Evolutionary conservation across 805 yeast species (phyloP), one percentile per base, ranked within the genome.

Genomic region (Zygosaccharomyces lentus): DNA sequence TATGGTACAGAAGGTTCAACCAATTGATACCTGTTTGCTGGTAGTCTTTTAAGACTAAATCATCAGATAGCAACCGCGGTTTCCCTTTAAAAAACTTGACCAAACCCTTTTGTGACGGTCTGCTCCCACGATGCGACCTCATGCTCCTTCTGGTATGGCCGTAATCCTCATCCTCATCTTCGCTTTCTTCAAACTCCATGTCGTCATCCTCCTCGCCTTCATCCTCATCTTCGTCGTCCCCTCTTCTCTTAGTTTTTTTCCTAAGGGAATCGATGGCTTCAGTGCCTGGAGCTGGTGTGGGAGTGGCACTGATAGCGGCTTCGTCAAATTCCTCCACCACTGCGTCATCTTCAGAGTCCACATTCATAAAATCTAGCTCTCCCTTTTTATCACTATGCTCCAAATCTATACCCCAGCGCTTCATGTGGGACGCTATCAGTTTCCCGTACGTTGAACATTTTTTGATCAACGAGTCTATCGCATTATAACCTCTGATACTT

Each of bases 21-120:
- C 99, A 93, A 64, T 93, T 93, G 43, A 93, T 69, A 37, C 99
- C 99, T n/a, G 90, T 96, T 56, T 89, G 93, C 70, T 93, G 99
- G 65, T 93, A 93, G 59, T 80, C 82, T 59, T 91, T 93, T 56
- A 93, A 72, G 32, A 77, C 77, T 13, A 87, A 73, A 16, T 78
- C 85, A 0, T 70, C 72, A 1, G 87, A 70, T 50, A 93, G 65
- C 32, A 84, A 66, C 12, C 66, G 62, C 2, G 99, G 99, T 61
- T 88, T 83, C 35, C 77, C 80, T 35, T 74, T 78, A 65, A 88
- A 78, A 61, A 80, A 86, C 16, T 62, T 62, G 15, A 57, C 54
- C 17, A 57, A 49, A 23, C 50, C 47, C 13, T 48, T 57, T 3
- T 53, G 49, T 34, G 46, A 36, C 15, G 48, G 41, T 34, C 46